Percentiles rank a stretch among this genome's conserved stretches.
Evolutionary conservation across 148 eudicot genomes (phyloP).

Genomic region (Vaccinium darrowii): DNA sequence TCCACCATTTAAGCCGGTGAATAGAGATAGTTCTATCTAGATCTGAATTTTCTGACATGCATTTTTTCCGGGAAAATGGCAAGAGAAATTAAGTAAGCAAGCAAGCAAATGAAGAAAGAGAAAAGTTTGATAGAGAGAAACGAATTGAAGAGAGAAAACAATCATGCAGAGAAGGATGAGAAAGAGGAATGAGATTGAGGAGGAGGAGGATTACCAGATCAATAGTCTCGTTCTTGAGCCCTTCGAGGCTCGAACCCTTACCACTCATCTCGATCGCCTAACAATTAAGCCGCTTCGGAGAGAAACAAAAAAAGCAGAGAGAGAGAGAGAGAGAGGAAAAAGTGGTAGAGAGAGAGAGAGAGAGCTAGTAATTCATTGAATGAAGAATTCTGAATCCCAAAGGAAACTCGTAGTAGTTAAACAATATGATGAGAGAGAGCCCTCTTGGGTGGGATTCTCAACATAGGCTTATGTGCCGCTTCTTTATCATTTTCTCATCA

Average conservation of each 20-base stretch:
- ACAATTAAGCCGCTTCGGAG: neutral
- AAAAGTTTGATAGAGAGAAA: neutral
- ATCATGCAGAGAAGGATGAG: neutral
- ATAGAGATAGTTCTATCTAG: neutral
- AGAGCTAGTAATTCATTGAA: conserved; percentile 18
- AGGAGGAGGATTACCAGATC: conserved; percentile 61
- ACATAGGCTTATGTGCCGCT: neutral
- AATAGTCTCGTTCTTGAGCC: conserved; percentile 78
- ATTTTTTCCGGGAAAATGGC: conserved; percentile 14
- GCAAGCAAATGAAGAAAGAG: no score
- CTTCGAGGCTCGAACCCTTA: conserved; percentile 59
- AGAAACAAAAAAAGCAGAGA: neutral
- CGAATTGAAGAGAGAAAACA: no score
- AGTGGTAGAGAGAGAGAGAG: neutral
- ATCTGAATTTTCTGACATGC: neutral
- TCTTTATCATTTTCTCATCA: neutral
- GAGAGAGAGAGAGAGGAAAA: neutral
- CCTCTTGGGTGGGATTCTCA: conserved; percentile 6
- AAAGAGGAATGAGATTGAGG: neutral
- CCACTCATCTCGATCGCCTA: conserved; percentile 33
- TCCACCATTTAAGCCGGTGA: neutral
- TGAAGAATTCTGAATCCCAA: conserved; percentile 8
- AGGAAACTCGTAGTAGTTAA: neutral
- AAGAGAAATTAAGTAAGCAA: neutral
- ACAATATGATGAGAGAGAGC: neutral